A percentile compares a stretch with the other conserved stretches of the same genome.
Conservation (phyloP, 306 rosid genomes). For the Dalbergia cultrata region DNA sequence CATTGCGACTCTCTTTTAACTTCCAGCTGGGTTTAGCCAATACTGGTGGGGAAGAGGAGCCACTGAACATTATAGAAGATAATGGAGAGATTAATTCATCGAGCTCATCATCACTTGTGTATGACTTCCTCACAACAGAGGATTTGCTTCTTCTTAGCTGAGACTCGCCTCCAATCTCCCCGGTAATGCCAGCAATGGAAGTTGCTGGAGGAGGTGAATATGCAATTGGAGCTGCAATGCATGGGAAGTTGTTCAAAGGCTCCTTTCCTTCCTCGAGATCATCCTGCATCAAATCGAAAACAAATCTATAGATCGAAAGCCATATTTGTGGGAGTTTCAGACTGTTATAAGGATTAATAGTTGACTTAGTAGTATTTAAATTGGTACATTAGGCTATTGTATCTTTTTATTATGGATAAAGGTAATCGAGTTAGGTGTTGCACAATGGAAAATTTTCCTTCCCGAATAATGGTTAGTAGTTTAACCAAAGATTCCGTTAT, state of each 20-base stretch:
- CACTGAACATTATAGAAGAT: conserved; percentile 61
- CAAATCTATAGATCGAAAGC: conserved; percentile 10
- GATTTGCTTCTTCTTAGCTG: conserved; percentile 84
- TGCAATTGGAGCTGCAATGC: conserved; percentile 69
- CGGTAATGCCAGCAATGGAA: conserved; percentile 59
- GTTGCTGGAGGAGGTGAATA: conserved; percentile 76
- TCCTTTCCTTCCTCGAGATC: conserved; percentile 61
- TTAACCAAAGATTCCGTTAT: too few relatives aligned
- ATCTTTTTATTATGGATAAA: not conserved
- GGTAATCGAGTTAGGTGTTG: not conserved
- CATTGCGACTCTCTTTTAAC: conserved; percentile 54
- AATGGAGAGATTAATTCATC: conserved; percentile 89
- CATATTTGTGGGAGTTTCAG: not conserved
- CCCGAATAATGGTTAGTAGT: too few relatives aligned
- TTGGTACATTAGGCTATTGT: not conserved
- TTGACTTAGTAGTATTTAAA: too few relatives aligned
- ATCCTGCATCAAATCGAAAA: conserved; percentile 59
- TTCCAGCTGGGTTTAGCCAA: conserved; percentile 58
- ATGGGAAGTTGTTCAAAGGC: conserved; percentile 67
- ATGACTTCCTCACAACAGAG: conserved; percentile 79
- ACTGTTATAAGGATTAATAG: too few relatives aligned
- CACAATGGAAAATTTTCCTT: too few relatives aligned
- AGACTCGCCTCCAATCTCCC: conserved; percentile 66
- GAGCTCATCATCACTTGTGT: conserved; percentile 95
- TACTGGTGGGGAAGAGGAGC: conserved; percentile 51